phyloP scores from a whole-genome alignment of 2,329 filamentous ascomycete species.

The Fusarium sororula region DNA sequence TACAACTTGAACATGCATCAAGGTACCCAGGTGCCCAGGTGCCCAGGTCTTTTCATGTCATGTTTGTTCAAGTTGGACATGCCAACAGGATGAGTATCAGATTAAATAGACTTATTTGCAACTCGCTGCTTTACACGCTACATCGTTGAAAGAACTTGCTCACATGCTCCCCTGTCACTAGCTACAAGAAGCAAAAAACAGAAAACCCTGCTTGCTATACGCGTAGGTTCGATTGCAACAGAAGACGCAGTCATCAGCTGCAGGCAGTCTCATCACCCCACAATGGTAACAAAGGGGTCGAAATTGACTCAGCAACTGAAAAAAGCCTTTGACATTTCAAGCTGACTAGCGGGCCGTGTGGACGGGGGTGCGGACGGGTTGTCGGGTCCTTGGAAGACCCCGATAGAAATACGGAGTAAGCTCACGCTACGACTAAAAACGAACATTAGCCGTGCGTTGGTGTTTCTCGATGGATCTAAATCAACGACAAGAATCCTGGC shows the following conservation, averaged over 20 bases:
- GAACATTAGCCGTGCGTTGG: background rate
- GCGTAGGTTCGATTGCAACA: background rate
- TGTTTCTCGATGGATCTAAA: background rate
- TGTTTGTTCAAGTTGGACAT: background rate
- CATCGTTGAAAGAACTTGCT: background rate
- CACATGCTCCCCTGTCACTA: background rate
- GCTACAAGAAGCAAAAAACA: background rate
- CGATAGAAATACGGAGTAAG: constrained; percentile 33
- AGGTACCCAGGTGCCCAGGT: background rate
- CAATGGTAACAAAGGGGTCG: constrained; percentile 3
- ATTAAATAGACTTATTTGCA: background rate
- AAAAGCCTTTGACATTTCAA: background rate
- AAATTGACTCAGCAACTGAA: background rate
- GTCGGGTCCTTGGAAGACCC: constrained; percentile 47
- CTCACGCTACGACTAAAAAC: background rate
- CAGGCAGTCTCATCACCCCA: background rate
- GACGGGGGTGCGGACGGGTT: constrained; percentile 30
- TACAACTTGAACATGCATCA: background rate
- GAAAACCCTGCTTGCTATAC: background rate
- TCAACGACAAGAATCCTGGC: background rate
- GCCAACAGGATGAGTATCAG: background rate
- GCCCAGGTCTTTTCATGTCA: background rate
- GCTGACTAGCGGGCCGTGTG: constrained; percentile 11
- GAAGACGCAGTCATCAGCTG: background rate
- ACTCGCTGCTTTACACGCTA: background rate